Conservation (phyloP, 345 rosid species). For the Eucalyptus sideroxylon region DNA sequence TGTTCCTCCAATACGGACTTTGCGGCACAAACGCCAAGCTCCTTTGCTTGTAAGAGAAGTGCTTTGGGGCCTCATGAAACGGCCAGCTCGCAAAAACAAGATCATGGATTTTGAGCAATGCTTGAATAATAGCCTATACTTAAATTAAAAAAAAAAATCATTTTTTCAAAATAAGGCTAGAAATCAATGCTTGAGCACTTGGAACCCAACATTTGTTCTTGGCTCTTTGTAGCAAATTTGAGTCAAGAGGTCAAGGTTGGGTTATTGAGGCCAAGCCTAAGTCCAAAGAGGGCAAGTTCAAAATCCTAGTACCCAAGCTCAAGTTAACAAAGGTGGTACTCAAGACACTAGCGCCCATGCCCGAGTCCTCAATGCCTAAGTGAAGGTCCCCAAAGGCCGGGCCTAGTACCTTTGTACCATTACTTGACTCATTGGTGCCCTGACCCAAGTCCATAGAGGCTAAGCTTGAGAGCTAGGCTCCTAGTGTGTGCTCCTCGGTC, state of each 20-base stretch:
- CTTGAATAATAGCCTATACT: too few relatives aligned
- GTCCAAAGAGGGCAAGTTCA: not conserved
- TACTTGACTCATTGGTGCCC: not conserved
- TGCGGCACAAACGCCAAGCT: not conserved
- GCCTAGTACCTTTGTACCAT: not conserved
- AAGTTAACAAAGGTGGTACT: not conserved
- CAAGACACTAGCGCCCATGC: not conserved
- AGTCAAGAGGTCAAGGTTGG: not conserved
- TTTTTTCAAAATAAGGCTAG: not conserved
- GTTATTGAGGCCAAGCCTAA: not conserved
- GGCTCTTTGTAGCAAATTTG: not conserved
- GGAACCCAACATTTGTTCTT: not conserved
- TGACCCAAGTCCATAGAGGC: not conserved
- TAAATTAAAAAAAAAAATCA: too few relatives aligned
- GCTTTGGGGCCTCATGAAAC: not conserved
- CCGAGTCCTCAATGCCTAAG: too few relatives aligned
- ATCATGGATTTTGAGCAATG: conserved; percentile 27
- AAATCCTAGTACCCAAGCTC: not conserved
- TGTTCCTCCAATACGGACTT: conserved; percentile 29
- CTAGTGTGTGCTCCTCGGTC: fast-evolving
- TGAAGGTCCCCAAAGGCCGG: not conserved
- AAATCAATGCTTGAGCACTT: not conserved
- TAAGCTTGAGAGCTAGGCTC: not conserved
- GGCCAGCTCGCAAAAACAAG: conserved; percentile 25
- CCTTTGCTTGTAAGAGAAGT: conserved; percentile 7